Base-by-base conservation (phyloP, 2,329 filamentous ascomycete species). In the Paraphoma chrysanthemicola region DNA sequence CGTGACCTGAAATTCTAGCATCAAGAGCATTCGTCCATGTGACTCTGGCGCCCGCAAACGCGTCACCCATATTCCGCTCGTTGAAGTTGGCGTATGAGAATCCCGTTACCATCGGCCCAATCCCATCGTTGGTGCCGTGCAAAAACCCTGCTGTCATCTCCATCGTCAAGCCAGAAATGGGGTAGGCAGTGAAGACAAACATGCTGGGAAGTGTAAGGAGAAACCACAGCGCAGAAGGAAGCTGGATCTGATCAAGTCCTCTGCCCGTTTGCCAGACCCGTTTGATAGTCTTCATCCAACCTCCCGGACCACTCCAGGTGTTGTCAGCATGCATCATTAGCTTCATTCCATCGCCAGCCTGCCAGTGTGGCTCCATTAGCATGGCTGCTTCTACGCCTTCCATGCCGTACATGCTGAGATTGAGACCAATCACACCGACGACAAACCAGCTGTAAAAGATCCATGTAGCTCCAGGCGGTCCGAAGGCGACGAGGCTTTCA, bases 391-490 rank as follows among this genome's bases (percentile, higher is more conserved):
- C 59, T 2, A 53, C 48, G 1, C 59, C 59, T 31, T 49, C 49
- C 1, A 61, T 44, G 2, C 59, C 55, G n/a, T 56, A 58, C 4
- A 56, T 41, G 16, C 55, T 61, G 10, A 58, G n/a, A n/a, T 49
- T 52, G 1, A 61, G 44, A 2, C 55, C 55, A 3, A 61, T 16
- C 3, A 61, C 38, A 47, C 59, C 59, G 14, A 52, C 50, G 3
- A 56, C 38, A 38, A 59, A 59, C 50, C 57, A 59, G 38, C 57
- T 59, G 44, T 56, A 56, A 38, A 56, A 58, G 6, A 61, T 47
- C 42, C 46, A 56, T 9, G 29, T 58, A n/a, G 53, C 55, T 6
- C 59, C 59, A 8, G 52, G 47, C 16, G 49, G 44, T 3, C 55
- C 50, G 11, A 56, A 61, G 0, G 47, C 14, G 2, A 54, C 2